Conservation (phyloP, 1,139 yeast species). For the Sugiyamaella neomexicana region DNA sequence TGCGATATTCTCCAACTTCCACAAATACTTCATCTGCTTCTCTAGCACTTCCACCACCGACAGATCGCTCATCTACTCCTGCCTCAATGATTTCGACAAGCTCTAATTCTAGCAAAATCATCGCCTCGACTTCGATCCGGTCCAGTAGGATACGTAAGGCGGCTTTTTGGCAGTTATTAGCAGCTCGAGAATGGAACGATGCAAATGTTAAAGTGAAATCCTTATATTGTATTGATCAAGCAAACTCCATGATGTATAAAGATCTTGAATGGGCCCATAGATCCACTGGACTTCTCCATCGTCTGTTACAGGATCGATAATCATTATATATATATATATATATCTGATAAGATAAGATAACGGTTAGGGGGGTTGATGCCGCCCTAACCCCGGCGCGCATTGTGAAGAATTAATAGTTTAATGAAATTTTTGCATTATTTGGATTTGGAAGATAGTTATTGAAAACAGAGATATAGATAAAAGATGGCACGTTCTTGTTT, state of each 20-base stretch:
- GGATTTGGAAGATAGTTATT: neutral
- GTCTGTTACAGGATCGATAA: conserved; percentile 17
- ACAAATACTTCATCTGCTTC: conserved; percentile 11
- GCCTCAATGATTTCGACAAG: conserved; percentile 6
- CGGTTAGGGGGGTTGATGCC: conserved; percentile 1
- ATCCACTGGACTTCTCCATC: conserved; percentile 27
- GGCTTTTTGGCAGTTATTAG: conserved; percentile 73
- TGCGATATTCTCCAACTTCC: neutral
- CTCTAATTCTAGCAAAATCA: conserved; percentile 9
- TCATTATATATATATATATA: neutral
- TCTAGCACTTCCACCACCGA: neutral
- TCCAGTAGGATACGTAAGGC: conserved; percentile 68
- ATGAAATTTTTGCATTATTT: conserved; percentile 3
- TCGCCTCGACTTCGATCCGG: conserved; percentile 43
- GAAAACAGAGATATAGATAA: neutral
- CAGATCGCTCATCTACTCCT: conserved; percentile 11
- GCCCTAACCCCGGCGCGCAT: conserved; percentile 3
- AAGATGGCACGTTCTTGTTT: conserved; percentile 24
- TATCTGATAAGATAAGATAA: conserved; percentile 2
- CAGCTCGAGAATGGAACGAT: conserved; percentile 70
- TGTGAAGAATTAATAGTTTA: neutral
- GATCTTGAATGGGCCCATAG: conserved; percentile 37
- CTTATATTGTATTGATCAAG: conserved; percentile 31
- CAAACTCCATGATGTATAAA: conserved; percentile 28
- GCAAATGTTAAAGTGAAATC: conserved; percentile 30